Evolutionary conservation across 2,329 filamentous ascomycete species (phyloP), one percentile per base, ranked within the genome.

Genomic region (Aspergillus ibericus): DNA sequence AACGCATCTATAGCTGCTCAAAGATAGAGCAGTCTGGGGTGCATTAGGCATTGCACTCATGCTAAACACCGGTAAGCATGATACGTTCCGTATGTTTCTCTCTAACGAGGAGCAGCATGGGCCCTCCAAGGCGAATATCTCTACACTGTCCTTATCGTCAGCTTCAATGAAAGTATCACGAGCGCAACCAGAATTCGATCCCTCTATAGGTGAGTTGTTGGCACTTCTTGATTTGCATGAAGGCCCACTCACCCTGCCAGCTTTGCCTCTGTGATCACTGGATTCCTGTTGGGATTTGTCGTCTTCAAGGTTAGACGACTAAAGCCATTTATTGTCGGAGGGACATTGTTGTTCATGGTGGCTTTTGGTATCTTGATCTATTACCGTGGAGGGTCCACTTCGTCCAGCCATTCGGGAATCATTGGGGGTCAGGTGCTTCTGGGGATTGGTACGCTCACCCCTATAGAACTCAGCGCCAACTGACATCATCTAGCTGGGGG

Each of bases 321-420:
- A 67, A 89, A 89, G 68, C 70, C 78, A n/a, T 86, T 89, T 70
- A 87, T 88, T 67, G 72, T 88, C 38, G 73, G 75, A 27, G 87
- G 86, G 34, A 87, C 85, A 1, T 72, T 76, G 8, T 77, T 88
- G 2, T 88, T 86, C 75, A 77, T 86, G 66, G 83, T 86, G n/a
- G 85, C 86, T 0, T 88, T 88, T 62, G 86, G 86, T 9, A 78
- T 89, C 1, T 76, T 89, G 16, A 88, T 88, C 66, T 78, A 80
- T 63, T 89, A 79, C 76, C 84, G 86, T n/a, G 85, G 85, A 35
- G 80, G 81, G 5, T 66, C 76, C 0, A 74, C 70, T 1, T 35
- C 64, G 0, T 70, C 77, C 9, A 78, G 75, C 59, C 77, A 83
- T 56, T 78, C 81, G 1, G 86, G 86, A 27, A 78, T 89, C 56